Evolutionary conservation across 306 rosid species (phyloP), one percentile per base, ranked within the genome.

Genomic region (Nissolia schottii): DNA sequence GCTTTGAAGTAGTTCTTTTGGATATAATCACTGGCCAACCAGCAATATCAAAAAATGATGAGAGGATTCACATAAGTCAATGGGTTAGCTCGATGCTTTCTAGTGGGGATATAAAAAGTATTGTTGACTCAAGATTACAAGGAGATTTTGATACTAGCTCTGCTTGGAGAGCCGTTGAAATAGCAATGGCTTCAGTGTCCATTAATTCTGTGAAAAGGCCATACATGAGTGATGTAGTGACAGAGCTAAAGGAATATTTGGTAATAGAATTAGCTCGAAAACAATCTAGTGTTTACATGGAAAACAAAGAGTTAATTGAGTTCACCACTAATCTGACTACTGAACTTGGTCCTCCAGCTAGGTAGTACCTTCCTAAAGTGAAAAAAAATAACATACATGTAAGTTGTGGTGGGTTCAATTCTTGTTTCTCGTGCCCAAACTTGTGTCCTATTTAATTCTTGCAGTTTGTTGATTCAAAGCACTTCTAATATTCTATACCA

Each of bases 1-100:
- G 89, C 78, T 87, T 84, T 35, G 88, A 89, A 51, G 85, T 87
- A 9, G 86, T 85, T n/a, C 54, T 84, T 15, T 77, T 85, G 34
- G 84, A 87, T 45, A 80, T 85, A 11, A 75, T 84, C 68, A 88
- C 92, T 16, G 45, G 90, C 10, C 49, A 61, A 20, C 79, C 70
- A 12, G 85, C 68, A 6, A 75, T 83, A 28, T 0, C 18, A 6
- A 77, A 40, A 67, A 11, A 6, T 0, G 48, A 62, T 3, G 85
- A 80, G 1, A 84, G 48, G 10, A 56, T 18, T 40, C 83, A 84
- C 74, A 57, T 81, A 12, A 77, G 54, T 20, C 63, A 77, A 11
- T 84, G 87, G 87, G 87, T 84, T 58, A 29, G 67, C 1, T 79
- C 70, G n/a, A 46, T 32, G 74, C 51, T 88, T 60, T 50, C 57